Conservation (phyloP, 2,329 filamentous ascomycete genomes). For the Stagonosporopsis cucurbitacearum region DNA sequence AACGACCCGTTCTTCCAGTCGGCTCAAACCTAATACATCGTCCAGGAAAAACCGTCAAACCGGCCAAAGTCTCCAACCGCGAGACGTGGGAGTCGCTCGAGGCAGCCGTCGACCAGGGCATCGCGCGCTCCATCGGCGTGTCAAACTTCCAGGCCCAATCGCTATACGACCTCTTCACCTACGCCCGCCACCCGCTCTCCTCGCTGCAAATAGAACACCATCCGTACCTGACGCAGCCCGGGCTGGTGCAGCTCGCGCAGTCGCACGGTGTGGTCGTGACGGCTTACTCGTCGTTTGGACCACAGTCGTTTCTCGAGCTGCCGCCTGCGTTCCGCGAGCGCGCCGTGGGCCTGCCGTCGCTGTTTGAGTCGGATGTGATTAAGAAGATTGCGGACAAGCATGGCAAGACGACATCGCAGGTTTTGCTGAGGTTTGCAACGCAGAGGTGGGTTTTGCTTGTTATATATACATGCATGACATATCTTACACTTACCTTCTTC, state of each 20-base stretch:
- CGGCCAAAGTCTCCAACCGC: slow-evolving; percentile 33
- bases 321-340: neutral
- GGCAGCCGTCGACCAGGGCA: slow-evolving; percentile 51
- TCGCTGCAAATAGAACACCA: slow-evolving; percentile 47
- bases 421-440: neutral
- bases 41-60: slow-evolving; percentile 44
- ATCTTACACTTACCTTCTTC: too few relatives aligned
- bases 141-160: slow-evolving; percentile 47
- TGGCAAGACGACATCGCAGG: slow-evolving; percentile 74
- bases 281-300: slow-evolving; percentile 49
- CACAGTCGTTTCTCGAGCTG: slow-evolving; percentile 50
- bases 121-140: slow-evolving; percentile 48
- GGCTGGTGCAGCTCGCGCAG: slow-evolving; percentile 41
- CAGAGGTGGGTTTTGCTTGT: neutral
- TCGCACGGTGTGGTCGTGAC: slow-evolving; percentile 41
- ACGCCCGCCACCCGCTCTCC: slow-evolving; percentile 44
- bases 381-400: slow-evolving; percentile 69
- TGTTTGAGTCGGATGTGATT: slow-evolving; percentile 60
- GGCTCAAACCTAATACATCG: slow-evolving; percentile 36
- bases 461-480: too few relatives aligned
- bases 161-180: slow-evolving; percentile 63
- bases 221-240: slow-evolving; percentile 42
- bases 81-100: slow-evolving; percentile 52
- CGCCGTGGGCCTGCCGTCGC: slow-evolving; percentile 26
- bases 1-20: too few relatives aligned